Base-by-base conservation (phyloP, 2,329 filamentous ascomycete genomes). In the Curvularia sp. region DNA sequence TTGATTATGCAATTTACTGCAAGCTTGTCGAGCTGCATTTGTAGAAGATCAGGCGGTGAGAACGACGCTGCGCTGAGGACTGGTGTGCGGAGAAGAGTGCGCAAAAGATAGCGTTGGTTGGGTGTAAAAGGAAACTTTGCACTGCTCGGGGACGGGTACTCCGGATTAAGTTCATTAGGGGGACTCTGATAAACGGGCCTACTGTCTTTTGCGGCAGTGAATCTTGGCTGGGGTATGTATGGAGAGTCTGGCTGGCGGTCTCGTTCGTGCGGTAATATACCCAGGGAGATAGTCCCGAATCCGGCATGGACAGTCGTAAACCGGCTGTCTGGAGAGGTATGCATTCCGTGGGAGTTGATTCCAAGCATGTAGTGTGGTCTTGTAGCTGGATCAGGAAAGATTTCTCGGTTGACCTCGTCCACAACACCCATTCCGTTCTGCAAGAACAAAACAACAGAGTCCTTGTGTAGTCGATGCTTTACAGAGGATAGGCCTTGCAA, bases 401-500 rank as follows among this genome's bases (percentile, higher is more conserved):
- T 75, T 10, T 83, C 76, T 32, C 83, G 77, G 67, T 92, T 92
- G 39, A 97, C 83, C 48, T 88, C 84, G 48, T 98, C 93, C n/a
- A 92, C 82, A 1, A 92, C 80, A 0, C 95, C 94, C 76, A 98
- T 86, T 1, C 93, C 92, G 61, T 94, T 91, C 55, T 92, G 89
- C 55, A 96, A 76, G 54, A 96, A 84, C 58, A 90, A 87, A 7
- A 97, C 84, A 0, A 91, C 90, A 1, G 89, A 92, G 27, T 86
- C 80, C 2, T 84, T 80, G 42, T 85, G 82, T n/a, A 96, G 78
- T 9, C 91, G 85, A 61, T 87, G 83, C 2, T 88, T 83, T 51
- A 96, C 85, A 1, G 84, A 77, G 6, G 84, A 80, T 13, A 97
- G 77, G 39, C 90, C 89, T 1, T 83, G 79, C n/a, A 91, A 75